A percentile compares a stretch with the other conserved stretches of the same genome.
phyloP scores from a whole-genome alignment of 1,139 yeast species.

The Blastobotrys aristatus region DNA sequence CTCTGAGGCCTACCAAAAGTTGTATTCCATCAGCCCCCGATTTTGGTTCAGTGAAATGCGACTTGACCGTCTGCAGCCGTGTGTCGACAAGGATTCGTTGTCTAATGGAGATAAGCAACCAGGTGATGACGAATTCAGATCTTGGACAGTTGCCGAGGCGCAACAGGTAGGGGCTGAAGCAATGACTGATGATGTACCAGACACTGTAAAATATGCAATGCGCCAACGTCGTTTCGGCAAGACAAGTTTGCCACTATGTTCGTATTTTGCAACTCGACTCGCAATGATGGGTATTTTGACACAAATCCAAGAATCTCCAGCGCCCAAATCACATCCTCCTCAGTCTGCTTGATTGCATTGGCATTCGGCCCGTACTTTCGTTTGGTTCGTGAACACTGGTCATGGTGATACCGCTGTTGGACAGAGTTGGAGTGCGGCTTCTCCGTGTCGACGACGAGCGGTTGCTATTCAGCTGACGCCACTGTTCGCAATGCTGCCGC shows the following conservation, averaged over 20 bases:
- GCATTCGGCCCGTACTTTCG: constrained; percentile 1
- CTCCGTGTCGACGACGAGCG: neutral
- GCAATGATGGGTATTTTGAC: constrained; percentile 80
- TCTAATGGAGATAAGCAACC: too few relatives aligned
- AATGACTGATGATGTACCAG: too few relatives aligned
- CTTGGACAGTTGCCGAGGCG: too few relatives aligned
- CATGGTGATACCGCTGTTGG: neutral
- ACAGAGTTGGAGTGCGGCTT: neutral
- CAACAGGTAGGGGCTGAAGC: too few relatives aligned
- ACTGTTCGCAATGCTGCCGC: constrained; percentile 5
- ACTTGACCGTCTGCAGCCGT: too few relatives aligned
- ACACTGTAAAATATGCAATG: too few relatives aligned
- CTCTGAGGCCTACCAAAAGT: too few relatives aligned
- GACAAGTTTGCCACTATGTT: constrained; percentile 48
- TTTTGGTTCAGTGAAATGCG: too few relatives aligned
- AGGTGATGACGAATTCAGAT: too few relatives aligned
- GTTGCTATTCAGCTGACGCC: constrained; percentile 1
- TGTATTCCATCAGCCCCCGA: too few relatives aligned
- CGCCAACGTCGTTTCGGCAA: constrained; percentile 22
- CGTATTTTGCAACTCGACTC: constrained; percentile 67
- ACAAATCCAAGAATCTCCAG: constrained; percentile 87
- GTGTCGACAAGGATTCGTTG: too few relatives aligned
- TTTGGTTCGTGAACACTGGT: neutral
- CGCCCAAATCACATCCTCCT: constrained; percentile 93
- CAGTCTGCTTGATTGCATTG: constrained; percentile 67